Percentiles rank a stretch among this genome's conserved stretches.
These are phyloP conservation scores for Penicillium pulvis DNA, from an alignment of 495 filamentous ascomycete genomes.

Conservation along the genomic window DNA sequence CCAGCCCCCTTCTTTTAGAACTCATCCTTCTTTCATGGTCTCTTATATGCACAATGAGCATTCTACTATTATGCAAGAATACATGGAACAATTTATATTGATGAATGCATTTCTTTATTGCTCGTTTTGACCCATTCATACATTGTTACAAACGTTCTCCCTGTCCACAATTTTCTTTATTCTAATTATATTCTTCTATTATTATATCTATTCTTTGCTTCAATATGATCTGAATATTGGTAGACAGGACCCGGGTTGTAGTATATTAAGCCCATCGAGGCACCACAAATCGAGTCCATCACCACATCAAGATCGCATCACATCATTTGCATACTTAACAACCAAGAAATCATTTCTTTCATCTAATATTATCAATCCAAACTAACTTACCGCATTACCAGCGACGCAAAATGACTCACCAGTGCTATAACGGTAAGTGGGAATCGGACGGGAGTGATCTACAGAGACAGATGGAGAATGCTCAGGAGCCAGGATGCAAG, in stretches of 20 bases:
- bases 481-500: not conserved
- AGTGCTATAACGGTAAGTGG: not conserved
- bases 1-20: too few relatives aligned
- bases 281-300: not conserved
- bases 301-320: not conserved
- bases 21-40: too few relatives aligned
- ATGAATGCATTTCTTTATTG: not conserved
- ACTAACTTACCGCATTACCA: too few relatives aligned
- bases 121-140: not conserved
- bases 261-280: not conserved
- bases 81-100: too few relatives aligned
- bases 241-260: not conserved
- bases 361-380: not conserved
- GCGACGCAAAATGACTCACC: too few relatives aligned
- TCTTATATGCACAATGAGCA: too few relatives aligned
- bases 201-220: not conserved
- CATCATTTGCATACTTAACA: not conserved
- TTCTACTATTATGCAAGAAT: too few relatives aligned
- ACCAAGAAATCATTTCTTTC: not conserved
- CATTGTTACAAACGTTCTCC: not conserved
- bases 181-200: not conserved
- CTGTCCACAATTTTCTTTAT: not conserved
- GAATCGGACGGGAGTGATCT: not conserved
- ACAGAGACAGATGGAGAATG: not conserved
- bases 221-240: not conserved